Base-by-base conservation (phyloP, 2,329 filamentous ascomycete species). In the Fusarium anguioides region DNA sequence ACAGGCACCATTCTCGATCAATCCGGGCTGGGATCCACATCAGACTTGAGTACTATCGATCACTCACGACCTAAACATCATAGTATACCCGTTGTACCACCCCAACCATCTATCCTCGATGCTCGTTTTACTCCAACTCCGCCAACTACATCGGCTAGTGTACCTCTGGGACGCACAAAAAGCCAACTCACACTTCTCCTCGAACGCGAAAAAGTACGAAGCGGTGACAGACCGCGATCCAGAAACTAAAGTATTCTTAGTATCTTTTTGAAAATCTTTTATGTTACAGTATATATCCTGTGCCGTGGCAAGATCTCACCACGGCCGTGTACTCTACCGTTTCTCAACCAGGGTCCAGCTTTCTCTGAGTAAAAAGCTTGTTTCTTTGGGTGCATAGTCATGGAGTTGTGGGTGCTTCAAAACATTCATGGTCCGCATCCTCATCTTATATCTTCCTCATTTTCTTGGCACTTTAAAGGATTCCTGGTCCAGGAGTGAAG, bases 151-250 rank as follows among this genome's bases (percentile, higher is more conserved):
- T 77, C 79, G 15, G 76, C 82, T 24, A 76, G 76, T 15, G 78
- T 86, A 9, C 84, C 83, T 6, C 77, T 89, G 46, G 85, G 81
- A n/a, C 80, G 86, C 57, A 85, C 86, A n/a, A 87, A 84, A 74
- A 89, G 86, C 68, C 86, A 89, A 72, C 77, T 89, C 26, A 84
- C 83, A 11, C 76, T 89, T 6, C 77, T 89, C 2, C 78, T 89
- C 20, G 84, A 87, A 67, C 82, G 83, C 33, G 85, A 86, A 63
- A 84, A 82, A 68, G 76, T 75, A 15, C 75, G 77, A 45, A 73
- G 63, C 36, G 69, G 69, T 18, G 75, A 76, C 18, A 74, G 75
- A 50, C 37, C 68, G 18, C 66, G 70, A 52, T 66, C 68, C 27
- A 76, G 66, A 58, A 70, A 62, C 58, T 78, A 73, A 71, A 61